phyloP scores from a whole-genome alignment of 2,329 filamentous ascomycete genomes.

The Claviceps spartinae region DNA sequence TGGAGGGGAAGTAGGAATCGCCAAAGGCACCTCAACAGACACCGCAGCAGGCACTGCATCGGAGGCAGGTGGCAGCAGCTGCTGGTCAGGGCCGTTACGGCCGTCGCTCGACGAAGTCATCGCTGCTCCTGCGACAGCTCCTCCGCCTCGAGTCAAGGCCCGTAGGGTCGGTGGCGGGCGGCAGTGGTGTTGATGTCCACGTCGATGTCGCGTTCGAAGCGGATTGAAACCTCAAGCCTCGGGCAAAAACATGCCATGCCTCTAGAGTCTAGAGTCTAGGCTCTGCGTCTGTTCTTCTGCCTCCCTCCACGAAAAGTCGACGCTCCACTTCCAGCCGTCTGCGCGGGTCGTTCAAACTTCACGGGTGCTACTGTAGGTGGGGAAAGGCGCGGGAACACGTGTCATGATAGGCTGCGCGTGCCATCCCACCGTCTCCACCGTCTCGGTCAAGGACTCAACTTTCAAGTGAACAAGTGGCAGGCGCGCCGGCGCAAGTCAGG shows the following conservation, averaged over 20 bases:
- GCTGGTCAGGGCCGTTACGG: constrained; percentile 15
- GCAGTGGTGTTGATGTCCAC: constrained; percentile 2
- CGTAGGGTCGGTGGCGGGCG: not conserved
- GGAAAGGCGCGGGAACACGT: constrained; percentile 6
- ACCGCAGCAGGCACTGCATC: constrained; percentile 1
- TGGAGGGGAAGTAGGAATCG: not conserved
- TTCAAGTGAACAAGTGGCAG: too few species aligned
- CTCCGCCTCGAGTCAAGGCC: constrained; percentile 29
- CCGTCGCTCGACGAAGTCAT: constrained; percentile 46
- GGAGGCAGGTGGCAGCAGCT: not conserved
- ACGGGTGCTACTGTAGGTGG: not conserved
- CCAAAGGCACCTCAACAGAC: not conserved
- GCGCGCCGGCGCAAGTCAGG: too few species aligned
- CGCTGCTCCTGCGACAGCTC: constrained; percentile 42
- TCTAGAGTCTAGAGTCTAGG: not conserved
- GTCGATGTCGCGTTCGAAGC: not conserved
- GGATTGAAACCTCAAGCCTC: constrained; percentile 6
- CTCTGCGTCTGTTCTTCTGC: not conserved
- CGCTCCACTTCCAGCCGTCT: not conserved
- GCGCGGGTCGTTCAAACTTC: too few species aligned
- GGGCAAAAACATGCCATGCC: constrained; percentile 10
- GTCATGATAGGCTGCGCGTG: constrained; percentile 11
- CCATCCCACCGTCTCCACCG: not conserved
- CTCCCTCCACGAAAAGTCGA: not conserved
- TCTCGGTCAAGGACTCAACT: not conserved